Conservation (phyloP, 306 rosid species). For the Trifolium subterraneum region DNA sequence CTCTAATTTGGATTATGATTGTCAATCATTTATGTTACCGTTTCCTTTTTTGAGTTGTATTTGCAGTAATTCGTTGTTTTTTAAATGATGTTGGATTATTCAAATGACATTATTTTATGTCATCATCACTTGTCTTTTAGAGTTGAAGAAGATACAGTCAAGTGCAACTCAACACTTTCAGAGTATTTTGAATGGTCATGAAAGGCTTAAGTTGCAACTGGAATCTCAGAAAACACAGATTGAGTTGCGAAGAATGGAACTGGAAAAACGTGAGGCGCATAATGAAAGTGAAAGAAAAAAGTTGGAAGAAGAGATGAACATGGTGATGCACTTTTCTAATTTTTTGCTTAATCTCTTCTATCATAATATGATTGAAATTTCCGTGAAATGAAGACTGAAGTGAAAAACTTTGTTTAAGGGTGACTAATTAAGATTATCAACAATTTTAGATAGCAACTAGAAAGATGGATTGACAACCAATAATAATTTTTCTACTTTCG, state of each 20-base stretch:
- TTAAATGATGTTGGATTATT: conserved; percentile 31
- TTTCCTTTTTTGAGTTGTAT: conserved; percentile 2
- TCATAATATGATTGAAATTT: conserved; percentile 34
- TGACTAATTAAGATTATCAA: background rate
- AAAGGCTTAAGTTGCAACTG: conserved; percentile 75
- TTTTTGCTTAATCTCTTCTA: conserved; percentile 45
- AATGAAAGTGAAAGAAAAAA: conserved; percentile 83
- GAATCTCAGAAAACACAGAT: conserved; percentile 84
- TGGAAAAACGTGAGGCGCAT: conserved; percentile 87
- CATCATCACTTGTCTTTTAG: conserved; percentile 54
- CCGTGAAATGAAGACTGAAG: conserved; percentile 30
- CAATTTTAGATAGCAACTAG: background rate
- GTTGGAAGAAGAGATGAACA: conserved; percentile 77
- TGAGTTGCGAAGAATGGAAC: conserved; percentile 67
- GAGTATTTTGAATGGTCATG: conserved; percentile 79
- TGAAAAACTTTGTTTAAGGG: conserved; percentile 10
- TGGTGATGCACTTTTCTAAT: conserved; percentile 57
- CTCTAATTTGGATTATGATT: conserved; percentile 11
- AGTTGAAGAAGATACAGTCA: conserved; percentile 74
- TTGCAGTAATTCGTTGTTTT: conserved; percentile 12
- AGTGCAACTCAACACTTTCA: conserved; percentile 90
- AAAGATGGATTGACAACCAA: too few relatives aligned
- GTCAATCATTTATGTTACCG: conserved; percentile 11
- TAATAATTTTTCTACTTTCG: conserved; percentile 1
- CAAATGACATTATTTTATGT: conserved; percentile 31